Evolutionary conservation across 371 early-diverging fungal species (phyloP).

Genomic region (Haplosporangium sp.): DNA sequence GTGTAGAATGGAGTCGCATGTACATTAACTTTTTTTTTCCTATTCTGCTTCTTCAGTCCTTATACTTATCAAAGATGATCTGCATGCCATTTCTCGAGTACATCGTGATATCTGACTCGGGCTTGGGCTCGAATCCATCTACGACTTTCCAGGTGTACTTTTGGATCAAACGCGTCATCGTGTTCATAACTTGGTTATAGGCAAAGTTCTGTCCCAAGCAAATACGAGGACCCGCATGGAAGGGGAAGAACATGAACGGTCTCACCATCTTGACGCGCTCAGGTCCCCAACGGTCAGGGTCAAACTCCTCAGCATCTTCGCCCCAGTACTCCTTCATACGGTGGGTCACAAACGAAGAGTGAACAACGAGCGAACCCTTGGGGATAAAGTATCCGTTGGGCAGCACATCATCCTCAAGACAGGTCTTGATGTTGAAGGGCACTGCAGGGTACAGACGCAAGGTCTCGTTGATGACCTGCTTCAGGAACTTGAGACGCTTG

Average conservation of each 20-base stretch:
- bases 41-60: constrained; percentile 17
- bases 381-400: constrained; percentile 62
- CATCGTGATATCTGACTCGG: constrained; percentile 54
- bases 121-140: constrained; percentile 48
- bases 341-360: constrained; percentile 60
- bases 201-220: constrained; percentile 56
- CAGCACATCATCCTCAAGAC: constrained; percentile 60
- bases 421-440: constrained; percentile 52
- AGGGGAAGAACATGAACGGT: constrained; percentile 55
- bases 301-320: constrained; percentile 69
- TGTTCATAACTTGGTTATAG: constrained; percentile 52
- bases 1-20: too few species aligned
- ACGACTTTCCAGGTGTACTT: constrained; percentile 39
- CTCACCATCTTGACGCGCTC: constrained; percentile 48
- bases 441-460: constrained; percentile 58
- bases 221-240: constrained; percentile 55
- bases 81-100: constrained; percentile 52
- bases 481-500: constrained; percentile 57
- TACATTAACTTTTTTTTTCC: neutral
- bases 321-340: constrained; percentile 70
- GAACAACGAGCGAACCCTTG: constrained; percentile 63
- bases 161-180: constrained; percentile 38
- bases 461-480: constrained; percentile 60
- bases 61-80: constrained; percentile 40
- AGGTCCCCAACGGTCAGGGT: constrained; percentile 70